A percentile compares a stretch with the other conserved stretches of the same genome.
Evolutionary conservation across 1,284 basidiomycete genomes (phyloP).

Genomic region (Ceratobasidium sp.): DNA sequence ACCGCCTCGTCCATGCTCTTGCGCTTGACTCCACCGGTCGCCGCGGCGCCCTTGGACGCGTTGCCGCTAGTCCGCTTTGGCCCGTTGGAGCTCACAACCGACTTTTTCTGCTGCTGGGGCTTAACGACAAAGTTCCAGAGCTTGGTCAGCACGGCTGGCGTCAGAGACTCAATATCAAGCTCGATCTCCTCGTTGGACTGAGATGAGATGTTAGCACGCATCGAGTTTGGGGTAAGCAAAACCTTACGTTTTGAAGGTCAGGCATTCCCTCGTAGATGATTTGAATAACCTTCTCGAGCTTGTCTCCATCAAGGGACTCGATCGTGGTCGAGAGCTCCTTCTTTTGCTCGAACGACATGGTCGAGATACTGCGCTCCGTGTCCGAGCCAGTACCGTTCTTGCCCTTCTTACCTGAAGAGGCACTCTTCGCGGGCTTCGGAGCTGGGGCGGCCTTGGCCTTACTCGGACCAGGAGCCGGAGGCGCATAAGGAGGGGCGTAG

Average conservation of each 20-base stretch:
- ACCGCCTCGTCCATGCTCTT: slow-evolving; percentile 93
- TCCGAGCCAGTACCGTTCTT: slow-evolving; percentile 49
- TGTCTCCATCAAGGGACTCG: slow-evolving; percentile 76
- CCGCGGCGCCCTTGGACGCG: slow-evolving; percentile 69
- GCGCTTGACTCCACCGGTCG: slow-evolving; percentile 85
- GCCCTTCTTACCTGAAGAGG: neutral
- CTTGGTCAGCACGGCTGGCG: slow-evolving; percentile 83
- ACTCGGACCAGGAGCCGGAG: slow-evolving; percentile 33
- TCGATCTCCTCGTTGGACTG: slow-evolving; percentile 96
- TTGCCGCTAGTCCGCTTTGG: slow-evolving; percentile 63
- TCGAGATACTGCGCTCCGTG: slow-evolving; percentile 23
- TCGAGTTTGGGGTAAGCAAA: slow-evolving; percentile 27
- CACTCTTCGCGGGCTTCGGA: slow-evolving; percentile 29
- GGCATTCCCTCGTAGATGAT: slow-evolving; percentile 93
- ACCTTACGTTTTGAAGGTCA: slow-evolving; percentile 86
- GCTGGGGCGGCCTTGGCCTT: slow-evolving; percentile 10
- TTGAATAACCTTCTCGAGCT: slow-evolving; percentile 84
- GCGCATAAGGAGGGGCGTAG: slow-evolving; percentile 12
- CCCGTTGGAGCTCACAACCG: slow-evolving; percentile 41
- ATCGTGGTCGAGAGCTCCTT: slow-evolving; percentile 96
- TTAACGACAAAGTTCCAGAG: slow-evolving; percentile 94
- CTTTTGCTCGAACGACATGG: slow-evolving; percentile 90
- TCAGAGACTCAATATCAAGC: slow-evolving; percentile 92
- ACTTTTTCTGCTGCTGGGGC: slow-evolving; percentile 57
- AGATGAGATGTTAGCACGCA: slow-evolving; percentile 40